These are phyloP conservation scores for Chaetomiaceae sp. DNA, from an alignment of 2,329 filamentous ascomycete genomes.

Conservation along the genomic window DNA sequence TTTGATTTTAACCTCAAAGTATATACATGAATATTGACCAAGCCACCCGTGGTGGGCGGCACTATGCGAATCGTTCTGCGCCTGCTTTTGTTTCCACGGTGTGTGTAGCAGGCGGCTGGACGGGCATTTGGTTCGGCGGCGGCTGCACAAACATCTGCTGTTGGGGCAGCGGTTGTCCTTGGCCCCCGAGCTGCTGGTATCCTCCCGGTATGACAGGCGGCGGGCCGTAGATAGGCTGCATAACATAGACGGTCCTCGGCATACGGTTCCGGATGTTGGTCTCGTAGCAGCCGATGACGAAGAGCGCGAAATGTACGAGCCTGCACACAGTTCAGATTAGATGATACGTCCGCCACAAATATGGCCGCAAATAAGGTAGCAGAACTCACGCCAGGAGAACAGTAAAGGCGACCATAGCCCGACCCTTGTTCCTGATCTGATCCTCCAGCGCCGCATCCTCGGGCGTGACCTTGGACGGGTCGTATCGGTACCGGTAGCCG, in stretches of 20 bases:
- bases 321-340: not conserved
- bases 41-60: too few species aligned
- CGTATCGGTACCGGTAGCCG: not conserved
- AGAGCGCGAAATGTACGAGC: slow-evolving; percentile 12
- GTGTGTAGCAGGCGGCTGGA: not conserved
- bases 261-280: slow-evolving; percentile 17
- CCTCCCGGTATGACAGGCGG: not conserved
- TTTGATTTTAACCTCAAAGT: not conserved
- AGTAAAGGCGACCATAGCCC: slow-evolving; percentile 3
- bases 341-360: not conserved
- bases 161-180: not conserved
- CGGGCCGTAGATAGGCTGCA: slow-evolving; percentile 5
- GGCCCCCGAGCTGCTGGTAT: slow-evolving; percentile 4
- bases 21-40: not conserved
- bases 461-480: not conserved
- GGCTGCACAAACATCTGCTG: not conserved
- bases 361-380: too few species aligned
- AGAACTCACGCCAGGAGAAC: not conserved
- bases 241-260: slow-evolving; percentile 7
- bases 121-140: not conserved
- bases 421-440: not conserved
- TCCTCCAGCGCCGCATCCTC: not conserved
- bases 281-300: slow-evolving; percentile 19
- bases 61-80: not conserved
- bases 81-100: not conserved